Conservation (phyloP, 768 basidiomycete genomes). For the Gloeophyllum trabeum region DNA sequence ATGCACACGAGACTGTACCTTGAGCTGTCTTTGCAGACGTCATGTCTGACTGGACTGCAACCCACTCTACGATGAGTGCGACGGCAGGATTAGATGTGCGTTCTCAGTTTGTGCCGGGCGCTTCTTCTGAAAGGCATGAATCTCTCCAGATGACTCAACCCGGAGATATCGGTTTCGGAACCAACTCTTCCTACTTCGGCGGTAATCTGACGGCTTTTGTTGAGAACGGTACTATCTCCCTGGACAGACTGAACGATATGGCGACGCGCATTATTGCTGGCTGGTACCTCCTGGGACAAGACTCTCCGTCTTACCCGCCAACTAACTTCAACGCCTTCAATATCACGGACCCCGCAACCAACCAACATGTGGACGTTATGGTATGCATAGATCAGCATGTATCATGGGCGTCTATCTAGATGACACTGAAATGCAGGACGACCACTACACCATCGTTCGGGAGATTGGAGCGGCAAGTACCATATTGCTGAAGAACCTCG, state of each 20-base stretch:
- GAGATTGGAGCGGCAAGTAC: constrained; percentile 66
- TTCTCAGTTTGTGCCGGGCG: constrained; percentile 1
- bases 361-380: not conserved
- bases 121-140: no score
- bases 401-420: no score
- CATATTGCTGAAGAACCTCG: constrained; percentile 66
- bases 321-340: not conserved
- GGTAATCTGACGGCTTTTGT: constrained; percentile 57
- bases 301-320: constrained; percentile 45
- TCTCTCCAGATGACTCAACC: constrained; percentile 59
- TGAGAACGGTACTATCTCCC: constrained; percentile 58
- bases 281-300: constrained; percentile 61
- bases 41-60: constrained; percentile 69
- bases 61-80: constrained; percentile 48
- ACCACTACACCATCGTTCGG: constrained; percentile 58
- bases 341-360: not conserved
- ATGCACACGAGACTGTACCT: not conserved
- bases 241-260: constrained; percentile 66
- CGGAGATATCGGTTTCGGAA: constrained; percentile 39
- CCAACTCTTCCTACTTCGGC: constrained; percentile 50
- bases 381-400: no score
- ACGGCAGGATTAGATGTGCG: constrained; percentile 55
- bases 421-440: constrained; percentile 52
- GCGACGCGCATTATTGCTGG: constrained; percentile 66
- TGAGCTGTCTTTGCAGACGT: constrained; percentile 16